Evolutionary conservation across 176 grass and related monocot species (phyloP).

Genomic region (Hyparrhenia diplandra): DNA sequence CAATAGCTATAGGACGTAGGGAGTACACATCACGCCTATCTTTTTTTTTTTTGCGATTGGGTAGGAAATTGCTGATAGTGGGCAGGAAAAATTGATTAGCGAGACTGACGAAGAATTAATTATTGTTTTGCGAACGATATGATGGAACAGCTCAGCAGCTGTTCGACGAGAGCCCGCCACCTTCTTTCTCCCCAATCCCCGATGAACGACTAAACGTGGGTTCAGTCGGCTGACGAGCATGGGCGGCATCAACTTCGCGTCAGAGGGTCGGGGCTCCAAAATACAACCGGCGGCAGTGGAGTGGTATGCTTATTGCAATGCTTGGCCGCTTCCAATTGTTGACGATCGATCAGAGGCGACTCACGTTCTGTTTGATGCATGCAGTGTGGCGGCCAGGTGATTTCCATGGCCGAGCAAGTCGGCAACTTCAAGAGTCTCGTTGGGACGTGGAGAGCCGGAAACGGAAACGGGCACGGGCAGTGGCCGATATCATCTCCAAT

Average conservation of each 20-base stretch:
- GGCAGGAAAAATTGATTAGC: background rate
- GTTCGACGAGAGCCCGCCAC: conserved; percentile 62
- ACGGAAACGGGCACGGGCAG: background rate
- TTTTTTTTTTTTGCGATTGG: background rate
- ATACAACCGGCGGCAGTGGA: background rate
- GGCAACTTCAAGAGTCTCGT: conserved; percentile 22
- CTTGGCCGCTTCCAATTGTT: background rate
- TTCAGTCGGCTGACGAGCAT: conserved; percentile 16
- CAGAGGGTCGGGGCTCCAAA: conserved; percentile 66
- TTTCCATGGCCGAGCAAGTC: conserved; percentile 31
- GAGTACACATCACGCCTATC: no score
- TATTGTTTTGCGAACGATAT: background rate
- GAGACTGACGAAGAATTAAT: background rate
- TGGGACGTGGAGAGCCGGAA: background rate
- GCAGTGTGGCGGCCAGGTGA: background rate
- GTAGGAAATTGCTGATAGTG: background rate
- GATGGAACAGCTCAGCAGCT: conserved; percentile 36
- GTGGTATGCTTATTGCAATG: conserved; percentile 1
- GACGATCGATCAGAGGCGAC: background rate
- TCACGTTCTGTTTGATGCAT: no score
- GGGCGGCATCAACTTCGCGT: conserved; percentile 87
- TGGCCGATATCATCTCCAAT: conserved; percentile 28
- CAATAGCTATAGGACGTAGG: no score
- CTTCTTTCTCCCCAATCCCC: conserved; percentile 50
- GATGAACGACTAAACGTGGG: no score